Percentiles rank a stretch among this genome's conserved stretches.
phyloP scores from a whole-genome alignment of 306 rosid genomes.

The Mucuna pruriens region DNA sequence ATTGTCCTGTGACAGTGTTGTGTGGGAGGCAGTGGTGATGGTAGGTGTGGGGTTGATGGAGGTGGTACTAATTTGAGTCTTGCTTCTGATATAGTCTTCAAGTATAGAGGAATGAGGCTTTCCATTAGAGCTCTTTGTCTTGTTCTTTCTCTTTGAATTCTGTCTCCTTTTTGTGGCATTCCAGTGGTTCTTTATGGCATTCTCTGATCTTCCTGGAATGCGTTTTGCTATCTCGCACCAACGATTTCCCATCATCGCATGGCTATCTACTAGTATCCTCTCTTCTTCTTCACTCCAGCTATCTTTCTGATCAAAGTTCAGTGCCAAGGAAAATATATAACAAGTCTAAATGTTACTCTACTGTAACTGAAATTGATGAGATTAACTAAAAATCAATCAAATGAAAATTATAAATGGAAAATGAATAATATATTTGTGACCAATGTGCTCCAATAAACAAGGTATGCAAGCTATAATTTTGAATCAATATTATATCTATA shows the following conservation, averaged over 20 bases:
- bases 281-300: constrained; percentile 82
- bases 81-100: constrained; percentile 69
- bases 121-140: constrained; percentile 37
- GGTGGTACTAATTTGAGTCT: not conserved
- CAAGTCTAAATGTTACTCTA: not conserved
- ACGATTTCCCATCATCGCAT: constrained; percentile 64
- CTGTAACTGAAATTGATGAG: not conserved
- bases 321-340: not conserved
- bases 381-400: not conserved
- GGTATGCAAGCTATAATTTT: too few species aligned
- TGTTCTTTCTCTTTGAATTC: constrained; percentile 69
- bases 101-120: constrained; percentile 65
- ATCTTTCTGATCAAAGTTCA: constrained; percentile 53
- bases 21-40: not conserved
- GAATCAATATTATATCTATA: too few species aligned
- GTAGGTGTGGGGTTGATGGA: not conserved
- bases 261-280: constrained; percentile 61
- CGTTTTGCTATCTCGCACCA: constrained; percentile 87
- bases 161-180: constrained; percentile 88
- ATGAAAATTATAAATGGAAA: not conserved
- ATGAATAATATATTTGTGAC: not conserved
- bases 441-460: too few species aligned
- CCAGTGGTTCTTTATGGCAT: constrained; percentile 91
- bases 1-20: not conserved
- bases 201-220: constrained; percentile 85